phyloP scores from a whole-genome alignment of 192 early-diverging fungal genomes.

The Backusella macrospora region DNA sequence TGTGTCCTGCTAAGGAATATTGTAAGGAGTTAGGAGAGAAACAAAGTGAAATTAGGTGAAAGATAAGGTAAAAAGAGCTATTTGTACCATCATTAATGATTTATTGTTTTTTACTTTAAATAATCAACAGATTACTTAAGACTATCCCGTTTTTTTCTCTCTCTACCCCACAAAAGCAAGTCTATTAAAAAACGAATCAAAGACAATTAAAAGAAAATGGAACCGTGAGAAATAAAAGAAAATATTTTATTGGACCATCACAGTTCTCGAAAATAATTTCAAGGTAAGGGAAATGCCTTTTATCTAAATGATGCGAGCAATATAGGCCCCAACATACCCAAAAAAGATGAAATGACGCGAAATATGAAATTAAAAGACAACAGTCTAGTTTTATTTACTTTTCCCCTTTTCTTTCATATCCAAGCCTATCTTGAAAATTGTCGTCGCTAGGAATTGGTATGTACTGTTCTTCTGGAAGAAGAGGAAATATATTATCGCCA shows the following conservation, averaged over 20 bases:
- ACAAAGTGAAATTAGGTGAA: not conserved
- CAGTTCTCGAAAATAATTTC: no score
- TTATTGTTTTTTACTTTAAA: no score
- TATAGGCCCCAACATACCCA: no score
- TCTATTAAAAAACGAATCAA: not conserved
- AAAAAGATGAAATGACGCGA: not conserved
- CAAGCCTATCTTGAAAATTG: slow-evolving; percentile 7
- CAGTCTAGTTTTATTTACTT: not conserved
- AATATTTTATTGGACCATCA: not conserved
- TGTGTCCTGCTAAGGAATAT: not conserved
- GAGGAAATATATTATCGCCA: slow-evolving; percentile 20
- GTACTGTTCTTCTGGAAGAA: not conserved
- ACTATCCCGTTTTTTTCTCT: no score
- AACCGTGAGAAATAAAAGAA: not conserved
- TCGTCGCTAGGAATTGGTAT: slow-evolving; percentile 4
- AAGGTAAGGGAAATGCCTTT: no score
- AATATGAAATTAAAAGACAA: not conserved
- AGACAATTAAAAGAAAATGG: not conserved
- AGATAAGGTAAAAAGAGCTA: not conserved
- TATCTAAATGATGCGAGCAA: no score
- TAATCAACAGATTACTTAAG: no score
- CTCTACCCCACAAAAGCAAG: not conserved
- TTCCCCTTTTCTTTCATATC: not conserved
- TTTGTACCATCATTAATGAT: not conserved
- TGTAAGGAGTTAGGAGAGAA: not conserved